These are phyloP conservation scores for Ligustrum vulgare DNA, from an alignment of 257 asterid species.

Conservation along the genomic window DNA sequence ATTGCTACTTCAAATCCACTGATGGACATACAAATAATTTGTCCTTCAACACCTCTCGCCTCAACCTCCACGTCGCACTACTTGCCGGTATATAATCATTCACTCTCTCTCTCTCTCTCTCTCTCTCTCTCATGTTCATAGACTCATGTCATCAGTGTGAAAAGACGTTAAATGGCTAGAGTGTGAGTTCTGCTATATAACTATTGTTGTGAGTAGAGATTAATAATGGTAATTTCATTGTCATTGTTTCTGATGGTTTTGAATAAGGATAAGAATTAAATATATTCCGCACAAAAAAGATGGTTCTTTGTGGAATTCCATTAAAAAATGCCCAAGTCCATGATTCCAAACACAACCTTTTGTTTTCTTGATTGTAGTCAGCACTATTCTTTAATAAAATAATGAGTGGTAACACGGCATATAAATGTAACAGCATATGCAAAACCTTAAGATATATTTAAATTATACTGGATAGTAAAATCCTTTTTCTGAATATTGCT, in stretches of 20 bases:
- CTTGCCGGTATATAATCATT: constrained; percentile 58
- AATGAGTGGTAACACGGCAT: background rate
- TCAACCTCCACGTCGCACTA: constrained; percentile 85
- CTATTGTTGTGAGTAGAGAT: background rate
- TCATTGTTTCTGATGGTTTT: background rate
- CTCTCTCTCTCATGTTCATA: background rate
- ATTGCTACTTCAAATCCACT: constrained; percentile 93
- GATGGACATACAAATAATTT: constrained; percentile 95
- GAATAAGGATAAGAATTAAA: background rate
- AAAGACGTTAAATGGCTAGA: background rate
- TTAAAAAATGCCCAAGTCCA: background rate
- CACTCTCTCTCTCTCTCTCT: no score
- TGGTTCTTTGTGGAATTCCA: background rate
- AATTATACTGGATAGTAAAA: background rate
- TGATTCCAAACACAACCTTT: background rate
- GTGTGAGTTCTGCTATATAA: background rate
- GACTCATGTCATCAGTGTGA: background rate
- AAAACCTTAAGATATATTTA: background rate
- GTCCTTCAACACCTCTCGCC: constrained; percentile 85
- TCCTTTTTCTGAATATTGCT: background rate
- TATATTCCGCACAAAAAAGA: background rate
- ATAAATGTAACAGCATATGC: background rate
- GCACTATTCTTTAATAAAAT: background rate
- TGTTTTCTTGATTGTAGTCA: background rate
- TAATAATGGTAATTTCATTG: background rate